phyloP scores from a whole-genome alignment of 441 rosid genomes.

The Adansonia rubrostipa region DNA sequence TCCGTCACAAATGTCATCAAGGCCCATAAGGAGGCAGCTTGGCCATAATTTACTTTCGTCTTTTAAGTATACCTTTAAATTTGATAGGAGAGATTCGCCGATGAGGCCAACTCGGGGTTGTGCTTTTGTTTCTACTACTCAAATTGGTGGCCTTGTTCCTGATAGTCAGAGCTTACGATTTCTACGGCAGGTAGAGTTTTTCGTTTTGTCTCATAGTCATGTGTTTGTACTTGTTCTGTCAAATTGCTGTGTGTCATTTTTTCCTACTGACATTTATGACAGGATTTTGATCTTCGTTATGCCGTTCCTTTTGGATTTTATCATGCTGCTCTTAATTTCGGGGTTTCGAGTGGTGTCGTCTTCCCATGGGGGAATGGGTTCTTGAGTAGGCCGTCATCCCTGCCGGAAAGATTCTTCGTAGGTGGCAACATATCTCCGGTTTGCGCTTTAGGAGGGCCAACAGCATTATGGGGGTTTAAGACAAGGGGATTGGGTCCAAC shows the following conservation, averaged over 20 bases:
- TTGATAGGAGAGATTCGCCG: conserved; percentile 77
- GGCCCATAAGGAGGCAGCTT: conserved; percentile 83
- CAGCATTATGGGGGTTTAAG: conserved; percentile 79
- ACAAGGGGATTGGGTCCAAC: conserved; percentile 85
- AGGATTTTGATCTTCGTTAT: conserved; percentile 86
- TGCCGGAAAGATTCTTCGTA: conserved; percentile 92
- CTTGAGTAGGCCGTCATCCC: conserved; percentile 51
- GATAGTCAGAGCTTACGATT: conserved; percentile 81
- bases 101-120: conserved; percentile 82
- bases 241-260: neutral
- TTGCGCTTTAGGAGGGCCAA: conserved; percentile 77
- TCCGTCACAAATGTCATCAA: conserved; percentile 77
- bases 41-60: conserved; percentile 88
- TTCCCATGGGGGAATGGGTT: conserved; percentile 83
- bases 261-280: conserved; percentile 27
- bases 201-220: neutral
- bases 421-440: conserved; percentile 91
- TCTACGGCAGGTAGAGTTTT: conserved; percentile 68
- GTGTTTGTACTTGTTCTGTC: neutral
- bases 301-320: conserved; percentile 82
- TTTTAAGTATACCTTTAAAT: conserved; percentile 73
- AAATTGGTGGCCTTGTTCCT: conserved; percentile 88
- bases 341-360: conserved; percentile 72
- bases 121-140: conserved; percentile 78
- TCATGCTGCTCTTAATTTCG: conserved; percentile 73